Evolutionary conservation across 2,329 filamentous ascomycete species (phyloP), one percentile per base, ranked within the genome.

Genomic region (Claviceps africana): DNA sequence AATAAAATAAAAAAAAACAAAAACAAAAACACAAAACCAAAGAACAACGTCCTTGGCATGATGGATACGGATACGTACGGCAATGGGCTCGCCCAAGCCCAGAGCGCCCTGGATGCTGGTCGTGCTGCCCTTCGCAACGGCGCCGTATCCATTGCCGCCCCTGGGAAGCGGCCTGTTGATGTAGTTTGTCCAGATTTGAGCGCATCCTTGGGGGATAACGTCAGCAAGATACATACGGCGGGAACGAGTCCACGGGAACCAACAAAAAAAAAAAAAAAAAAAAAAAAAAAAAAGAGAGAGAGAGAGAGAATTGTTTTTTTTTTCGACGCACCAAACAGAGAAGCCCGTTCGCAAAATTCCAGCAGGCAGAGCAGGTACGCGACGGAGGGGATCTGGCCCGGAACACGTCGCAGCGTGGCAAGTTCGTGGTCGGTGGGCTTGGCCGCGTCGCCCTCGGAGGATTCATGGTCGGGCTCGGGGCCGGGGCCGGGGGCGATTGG

Each of bases 321-420:
- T n/a, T n/a, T 7, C 10, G 22, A 49, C 40, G 9, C 13, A 30
- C 35, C 15, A 19, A 8, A 19, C 22, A 22, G 15, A 21, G 77
- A 81, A 2, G 78, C 78, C 51, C 79, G 69, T 60, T 83, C 79
- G 51, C 75, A 76, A 54, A 82, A 77, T 56, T 82, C 79, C 42
- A 81, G 77, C 7, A 75, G 57, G 55, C 78, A 82, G 31, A 82
- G 72, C 3, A 76, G 59, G 57, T 78, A 83, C n/a, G 76, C 72
- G 3, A 75, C 67, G 13, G 65, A 53, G 1, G 79, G 77, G 2
- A 82, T 68, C 2, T 59, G 65, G 42, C 70, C 77, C n/a, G 76
- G 66, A 8, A 80, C 70, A 55, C 76, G 76, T 37, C 71, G 71
- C 5, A 81, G 64, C 4, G 74, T 76, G 2, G 56, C 56, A n/a